Percentiles rank a stretch among this genome's conserved stretches.
These are phyloP conservation scores for Elsinoe australis DNA, from an alignment of 2,329 filamentous ascomycete species.

Conservation along the genomic window DNA sequence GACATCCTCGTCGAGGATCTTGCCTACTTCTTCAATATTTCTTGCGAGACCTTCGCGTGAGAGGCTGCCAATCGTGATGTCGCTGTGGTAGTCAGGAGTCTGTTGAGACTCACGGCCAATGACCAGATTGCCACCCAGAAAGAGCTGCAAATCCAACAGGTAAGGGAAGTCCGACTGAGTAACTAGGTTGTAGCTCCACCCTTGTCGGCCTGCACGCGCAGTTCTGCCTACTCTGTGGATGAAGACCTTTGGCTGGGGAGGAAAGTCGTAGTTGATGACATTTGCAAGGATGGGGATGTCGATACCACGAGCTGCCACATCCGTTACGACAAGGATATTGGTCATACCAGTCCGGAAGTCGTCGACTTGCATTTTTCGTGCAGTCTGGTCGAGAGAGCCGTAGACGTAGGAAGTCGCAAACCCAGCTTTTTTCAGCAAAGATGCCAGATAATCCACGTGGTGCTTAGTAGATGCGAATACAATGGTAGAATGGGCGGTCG, in stretches of 20 bases:
- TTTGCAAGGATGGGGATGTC: constrained; percentile 95
- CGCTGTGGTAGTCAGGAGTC: constrained; percentile 64
- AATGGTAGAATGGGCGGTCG: constrained; percentile 86
- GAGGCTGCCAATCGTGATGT: constrained; percentile 74
- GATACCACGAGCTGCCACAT: constrained; percentile 91
- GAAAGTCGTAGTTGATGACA: constrained; percentile 98
- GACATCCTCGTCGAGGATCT: constrained; percentile 63
- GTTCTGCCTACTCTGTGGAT: constrained; percentile 94
- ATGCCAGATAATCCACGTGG: constrained; percentile 86
- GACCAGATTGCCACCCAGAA: constrained; percentile 76
- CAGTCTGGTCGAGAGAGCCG: constrained; percentile 87
- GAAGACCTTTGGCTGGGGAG: constrained; percentile 91
- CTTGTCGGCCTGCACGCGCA: constrained; percentile 81
- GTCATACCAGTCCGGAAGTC: constrained; percentile 77
- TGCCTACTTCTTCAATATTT: constrained; percentile 75
- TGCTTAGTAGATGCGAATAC: constrained; percentile 94
- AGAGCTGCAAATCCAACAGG: constrained; percentile 85
- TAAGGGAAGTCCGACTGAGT: constrained; percentile 85
- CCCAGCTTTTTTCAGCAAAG: constrained; percentile 69
- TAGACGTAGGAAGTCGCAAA: constrained; percentile 93
- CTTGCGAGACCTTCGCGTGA: constrained; percentile 65
- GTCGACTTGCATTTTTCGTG: constrained; percentile 83
- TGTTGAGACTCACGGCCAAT: constrained; percentile 59
- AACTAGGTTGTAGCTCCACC: constrained; percentile 92
- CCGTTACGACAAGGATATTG: constrained; percentile 90